Conservation (phyloP, 495 filamentous ascomycete species). For the Penicillium maclennaniae region DNA sequence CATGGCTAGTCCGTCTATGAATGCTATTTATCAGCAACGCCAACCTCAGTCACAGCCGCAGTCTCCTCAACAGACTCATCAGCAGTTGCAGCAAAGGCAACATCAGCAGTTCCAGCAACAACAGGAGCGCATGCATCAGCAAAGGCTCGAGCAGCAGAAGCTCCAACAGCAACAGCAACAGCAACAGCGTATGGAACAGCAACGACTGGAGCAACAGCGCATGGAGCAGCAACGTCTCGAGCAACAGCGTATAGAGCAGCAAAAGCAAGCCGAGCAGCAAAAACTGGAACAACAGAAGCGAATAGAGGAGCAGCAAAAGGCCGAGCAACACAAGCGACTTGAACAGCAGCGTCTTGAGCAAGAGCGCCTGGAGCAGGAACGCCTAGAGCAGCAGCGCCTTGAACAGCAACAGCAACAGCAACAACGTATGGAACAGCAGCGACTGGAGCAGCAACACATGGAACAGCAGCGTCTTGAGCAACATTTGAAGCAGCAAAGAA, state of each 20-base stretch:
- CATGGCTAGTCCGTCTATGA: conserved; percentile 28
- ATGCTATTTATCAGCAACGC: conserved; percentile 28
- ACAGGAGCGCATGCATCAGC: conserved; percentile 18
- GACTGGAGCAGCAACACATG: conserved; percentile 6
- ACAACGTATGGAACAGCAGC: conserved; percentile 17
- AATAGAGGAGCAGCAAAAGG: conserved; percentile 9
- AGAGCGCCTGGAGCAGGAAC: conserved; percentile 15
- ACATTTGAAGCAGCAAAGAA: conserved; percentile 18
- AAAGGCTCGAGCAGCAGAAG: conserved; percentile 9
- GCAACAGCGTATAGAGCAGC: conserved; percentile 21
- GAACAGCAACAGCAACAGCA: conserved; percentile 21
- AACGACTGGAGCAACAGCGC: conserved; percentile 19
- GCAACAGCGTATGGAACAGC: conserved; percentile 16
- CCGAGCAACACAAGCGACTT: conserved; percentile 15
- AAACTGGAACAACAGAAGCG: conserved; percentile 16
- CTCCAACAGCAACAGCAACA: conserved; percentile 13
- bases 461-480: conserved; percentile 9
- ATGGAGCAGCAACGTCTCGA: conserved; percentile 20
- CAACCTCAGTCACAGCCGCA: conserved; percentile 29
- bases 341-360: conserved; percentile 16
- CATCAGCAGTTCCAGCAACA: conserved; percentile 26
- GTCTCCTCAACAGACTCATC: conserved; percentile 31
- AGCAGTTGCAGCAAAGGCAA: conserved; percentile 26
- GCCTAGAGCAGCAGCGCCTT: conserved; percentile 10
- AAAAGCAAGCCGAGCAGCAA: conserved; percentile 14